Evolutionary conservation across 1,139 yeast species (phyloP).

Genomic region (Ashbya aceris): DNA sequence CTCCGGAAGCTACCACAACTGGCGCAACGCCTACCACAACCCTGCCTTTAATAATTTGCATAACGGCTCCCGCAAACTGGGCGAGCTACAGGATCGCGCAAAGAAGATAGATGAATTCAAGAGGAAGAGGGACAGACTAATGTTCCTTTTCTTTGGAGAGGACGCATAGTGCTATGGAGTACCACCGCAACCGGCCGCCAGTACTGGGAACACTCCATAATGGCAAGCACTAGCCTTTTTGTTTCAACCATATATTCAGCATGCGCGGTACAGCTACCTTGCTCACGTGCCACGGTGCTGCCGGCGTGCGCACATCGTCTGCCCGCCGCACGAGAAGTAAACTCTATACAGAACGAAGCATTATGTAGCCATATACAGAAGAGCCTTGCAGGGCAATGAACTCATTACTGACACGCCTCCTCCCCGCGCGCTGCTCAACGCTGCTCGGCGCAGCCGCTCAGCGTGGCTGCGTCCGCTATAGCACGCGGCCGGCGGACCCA

Average conservation of each 20-base stretch:
- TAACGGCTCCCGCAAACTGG: not conserved
- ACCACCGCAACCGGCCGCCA: too few species aligned
- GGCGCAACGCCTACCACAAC: not conserved
- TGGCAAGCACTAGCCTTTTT: not conserved
- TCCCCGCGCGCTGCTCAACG: too few species aligned
- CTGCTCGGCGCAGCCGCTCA: too few species aligned
- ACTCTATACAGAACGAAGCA: too few species aligned
- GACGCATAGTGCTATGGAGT: conserved; percentile 2
- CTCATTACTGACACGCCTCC: too few species aligned
- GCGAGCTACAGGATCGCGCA: not conserved
- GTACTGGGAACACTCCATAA: not conserved
- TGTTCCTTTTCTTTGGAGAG: conserved; percentile 12
- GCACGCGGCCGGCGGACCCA: too few species aligned
- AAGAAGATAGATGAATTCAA: conserved; percentile 6
- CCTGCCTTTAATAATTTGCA: not conserved
- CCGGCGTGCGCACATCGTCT: too few species aligned
- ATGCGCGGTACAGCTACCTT: not conserved
- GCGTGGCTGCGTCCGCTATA: too few species aligned
- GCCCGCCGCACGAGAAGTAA: too few species aligned
- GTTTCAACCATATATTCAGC: not conserved
- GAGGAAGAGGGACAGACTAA: conserved; percentile 9
- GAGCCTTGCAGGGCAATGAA: too few species aligned
- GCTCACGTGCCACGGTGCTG: not conserved
- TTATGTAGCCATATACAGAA: too few species aligned
- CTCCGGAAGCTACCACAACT: not conserved